Percentiles rank a stretch among this genome's conserved stretches.
Evolutionary conservation across 768 basidiomycete genomes (phyloP).

Genomic region (Lenzites betulinus): DNA sequence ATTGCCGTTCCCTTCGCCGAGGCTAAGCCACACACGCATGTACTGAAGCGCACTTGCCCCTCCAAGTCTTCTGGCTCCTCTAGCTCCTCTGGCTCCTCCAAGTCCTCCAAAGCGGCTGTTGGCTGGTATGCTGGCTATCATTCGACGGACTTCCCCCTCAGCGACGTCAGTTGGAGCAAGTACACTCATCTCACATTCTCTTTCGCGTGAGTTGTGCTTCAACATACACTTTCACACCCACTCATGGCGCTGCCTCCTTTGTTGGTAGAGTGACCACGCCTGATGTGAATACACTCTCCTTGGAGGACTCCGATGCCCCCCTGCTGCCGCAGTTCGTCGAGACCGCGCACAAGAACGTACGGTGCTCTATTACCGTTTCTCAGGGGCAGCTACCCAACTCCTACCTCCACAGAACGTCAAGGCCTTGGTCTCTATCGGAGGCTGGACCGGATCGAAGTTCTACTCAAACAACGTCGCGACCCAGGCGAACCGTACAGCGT

Average conservation of each 20-base stretch:
- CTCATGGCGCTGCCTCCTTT: not conserved
- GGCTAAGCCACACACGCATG: conserved; percentile 12
- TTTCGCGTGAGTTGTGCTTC: conserved; percentile 69
- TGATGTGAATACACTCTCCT: conserved; percentile 26
- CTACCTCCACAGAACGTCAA: conserved; percentile 47
- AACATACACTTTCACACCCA: not conserved
- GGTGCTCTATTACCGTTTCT: not conserved
- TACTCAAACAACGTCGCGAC: conserved; percentile 60
- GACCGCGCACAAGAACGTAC: conserved; percentile 29
- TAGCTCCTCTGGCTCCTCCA: conserved; percentile 7
- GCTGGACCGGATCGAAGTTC: conserved; percentile 65
- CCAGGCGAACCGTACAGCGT: conserved; percentile 54
- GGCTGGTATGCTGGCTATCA: conserved; percentile 64
- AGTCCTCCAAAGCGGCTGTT: conserved; percentile 40
- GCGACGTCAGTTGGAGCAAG: conserved; percentile 53
- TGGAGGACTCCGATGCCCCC: conserved; percentile 28
- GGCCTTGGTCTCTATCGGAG: conserved; percentile 63
- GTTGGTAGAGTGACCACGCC: conserved; percentile 19
- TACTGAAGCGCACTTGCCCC: conserved; percentile 6
- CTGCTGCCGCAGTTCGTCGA: conserved; percentile 29
- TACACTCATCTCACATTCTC: conserved; percentile 60
- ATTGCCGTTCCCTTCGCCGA: conserved; percentile 9
- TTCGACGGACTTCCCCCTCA: conserved; percentile 40
- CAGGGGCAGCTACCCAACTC: not conserved
- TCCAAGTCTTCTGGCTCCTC: not conserved